These are phyloP conservation scores for Drechslerella dactyloides DNA, from an alignment of 2,329 filamentous ascomycete genomes.

Conservation along the genomic window DNA sequence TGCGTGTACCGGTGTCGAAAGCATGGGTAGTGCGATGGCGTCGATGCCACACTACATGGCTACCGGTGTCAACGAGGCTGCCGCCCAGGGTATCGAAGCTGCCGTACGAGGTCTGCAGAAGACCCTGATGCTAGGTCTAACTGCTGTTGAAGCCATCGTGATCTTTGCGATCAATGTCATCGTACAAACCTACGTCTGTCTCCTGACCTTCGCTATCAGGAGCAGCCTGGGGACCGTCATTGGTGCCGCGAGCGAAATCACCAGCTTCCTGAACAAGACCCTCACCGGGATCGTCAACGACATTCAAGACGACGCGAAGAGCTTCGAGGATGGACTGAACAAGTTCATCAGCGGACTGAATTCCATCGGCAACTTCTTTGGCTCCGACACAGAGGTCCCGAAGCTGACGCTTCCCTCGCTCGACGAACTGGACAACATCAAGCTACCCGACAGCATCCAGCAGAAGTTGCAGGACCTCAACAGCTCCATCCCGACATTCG, in stretches of 20 bases:
- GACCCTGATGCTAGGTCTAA: slow-evolving; percentile 78
- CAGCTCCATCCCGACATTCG: slow-evolving; percentile 79
- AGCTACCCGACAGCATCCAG: slow-evolving; percentile 66
- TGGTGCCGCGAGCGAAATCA: slow-evolving; percentile 67
- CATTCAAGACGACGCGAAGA: slow-evolving; percentile 62
- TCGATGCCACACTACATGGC: slow-evolving; percentile 98
- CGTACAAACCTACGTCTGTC: slow-evolving; percentile 85
- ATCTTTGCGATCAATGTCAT: slow-evolving; percentile 92
- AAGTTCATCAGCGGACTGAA: slow-evolving; percentile 66
- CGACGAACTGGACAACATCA: slow-evolving; percentile 71
- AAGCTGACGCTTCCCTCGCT: slow-evolving; percentile 72
- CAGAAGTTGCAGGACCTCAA: slow-evolving; percentile 74
- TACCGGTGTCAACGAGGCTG: slow-evolving; percentile 82
- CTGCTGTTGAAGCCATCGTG: slow-evolving; percentile 82
- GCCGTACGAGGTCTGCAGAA: slow-evolving; percentile 79
- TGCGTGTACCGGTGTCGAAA: slow-evolving; percentile 90
- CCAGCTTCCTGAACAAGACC: slow-evolving; percentile 67
- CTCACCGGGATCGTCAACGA: slow-evolving; percentile 61
- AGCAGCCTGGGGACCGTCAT: slow-evolving; percentile 77
- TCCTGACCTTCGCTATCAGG: slow-evolving; percentile 81
- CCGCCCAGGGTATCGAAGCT: slow-evolving; percentile 78
- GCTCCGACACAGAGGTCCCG: slow-evolving; percentile 60
- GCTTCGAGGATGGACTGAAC: slow-evolving; percentile 60
- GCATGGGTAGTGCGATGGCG: slow-evolving; percentile 90
- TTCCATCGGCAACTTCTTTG: slow-evolving; percentile 63